Conservation (phyloP, 768 basidiomycete species). For the Leucogyrophana mollusca region DNA sequence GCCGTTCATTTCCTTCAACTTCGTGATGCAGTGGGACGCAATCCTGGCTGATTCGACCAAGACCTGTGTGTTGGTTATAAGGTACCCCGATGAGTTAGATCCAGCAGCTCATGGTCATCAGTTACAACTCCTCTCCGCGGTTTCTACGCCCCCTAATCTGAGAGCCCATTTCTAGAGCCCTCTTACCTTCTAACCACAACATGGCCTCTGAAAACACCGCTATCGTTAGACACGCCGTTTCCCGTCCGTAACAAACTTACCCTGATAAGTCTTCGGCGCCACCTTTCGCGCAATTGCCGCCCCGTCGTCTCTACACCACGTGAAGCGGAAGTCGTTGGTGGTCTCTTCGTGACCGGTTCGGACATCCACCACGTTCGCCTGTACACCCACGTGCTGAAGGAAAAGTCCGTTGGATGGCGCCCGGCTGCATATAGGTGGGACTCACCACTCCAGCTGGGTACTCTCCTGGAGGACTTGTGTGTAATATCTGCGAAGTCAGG, state of each 20-base stretch:
- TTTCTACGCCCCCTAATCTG: slow-evolving; percentile 51
- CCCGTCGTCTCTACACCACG: slow-evolving; percentile 54
- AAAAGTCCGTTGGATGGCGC: not conserved
- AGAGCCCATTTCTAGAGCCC: slow-evolving; percentile 67
- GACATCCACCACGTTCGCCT: slow-evolving; percentile 70
- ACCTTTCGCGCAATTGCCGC: slow-evolving; percentile 42
- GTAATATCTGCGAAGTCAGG: slow-evolving; percentile 66
- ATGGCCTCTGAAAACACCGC: slow-evolving; percentile 60
- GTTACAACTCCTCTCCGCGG: not conserved
- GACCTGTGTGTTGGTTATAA: too few relatives aligned
- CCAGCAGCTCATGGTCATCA: too few relatives aligned
- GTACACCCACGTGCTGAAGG: slow-evolving; percentile 65
- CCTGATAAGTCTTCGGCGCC: slow-evolving; percentile 71
- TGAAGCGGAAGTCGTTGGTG: slow-evolving; percentile 78
- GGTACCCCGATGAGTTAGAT: too few relatives aligned
- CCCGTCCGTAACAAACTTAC: slow-evolving; percentile 31
- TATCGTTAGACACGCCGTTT: not conserved
- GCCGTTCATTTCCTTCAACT: too few relatives aligned
- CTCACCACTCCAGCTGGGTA: slow-evolving; percentile 58
- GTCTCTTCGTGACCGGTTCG: slow-evolving; percentile 61
- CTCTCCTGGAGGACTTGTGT: slow-evolving; percentile 37
- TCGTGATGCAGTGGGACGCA: too few relatives aligned
- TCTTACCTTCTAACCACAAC: slow-evolving; percentile 78
- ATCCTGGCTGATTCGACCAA: too few relatives aligned
- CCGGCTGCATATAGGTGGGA: slow-evolving; percentile 11